phyloP scores from a whole-genome alignment of 2,329 filamentous ascomycete species.

The Monilinia vaccinii-corymbosi region DNA sequence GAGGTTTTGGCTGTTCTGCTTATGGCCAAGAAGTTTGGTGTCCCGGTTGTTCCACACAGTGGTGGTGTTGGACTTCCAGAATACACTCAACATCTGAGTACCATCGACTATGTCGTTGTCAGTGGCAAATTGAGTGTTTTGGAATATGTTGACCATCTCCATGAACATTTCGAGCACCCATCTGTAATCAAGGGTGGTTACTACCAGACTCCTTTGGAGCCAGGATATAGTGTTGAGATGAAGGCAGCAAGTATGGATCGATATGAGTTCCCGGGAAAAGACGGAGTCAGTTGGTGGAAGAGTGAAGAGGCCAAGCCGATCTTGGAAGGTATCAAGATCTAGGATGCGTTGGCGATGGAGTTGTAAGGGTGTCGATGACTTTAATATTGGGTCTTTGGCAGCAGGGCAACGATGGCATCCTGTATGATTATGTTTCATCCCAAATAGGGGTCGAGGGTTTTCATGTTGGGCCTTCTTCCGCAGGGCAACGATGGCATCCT shows the following conservation, averaged over 20 bases:
- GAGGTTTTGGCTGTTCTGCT: slow-evolving; percentile 85
- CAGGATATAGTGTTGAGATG: slow-evolving; percentile 93
- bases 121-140: slow-evolving; percentile 72
- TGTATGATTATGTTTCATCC: slow-evolving; percentile 15
- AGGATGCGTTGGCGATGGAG: slow-evolving; percentile 1
- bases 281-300: slow-evolving; percentile 76
- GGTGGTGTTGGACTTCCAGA: slow-evolving; percentile 86
- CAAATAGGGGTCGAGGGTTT: slow-evolving; percentile 24
- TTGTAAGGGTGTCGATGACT: slow-evolving; percentile 17
- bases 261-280: slow-evolving; percentile 63
- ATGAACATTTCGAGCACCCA: slow-evolving; percentile 86
- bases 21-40: slow-evolving; percentile 61
- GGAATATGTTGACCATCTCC: slow-evolving; percentile 88
- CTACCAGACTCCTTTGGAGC: slow-evolving; percentile 74
- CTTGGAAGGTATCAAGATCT: slow-evolving; percentile 29
- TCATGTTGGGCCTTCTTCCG: slow-evolving; percentile 26
- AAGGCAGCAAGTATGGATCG: slow-evolving; percentile 76
- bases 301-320: slow-evolving; percentile 42
- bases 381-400: slow-evolving; percentile 24
- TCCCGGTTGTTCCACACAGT: slow-evolving; percentile 82
- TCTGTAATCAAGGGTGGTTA: slow-evolving; percentile 74
- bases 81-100: slow-evolving; percentile 87
- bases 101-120: slow-evolving; percentile 86
- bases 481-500: slow-evolving; percentile 28
- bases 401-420: slow-evolving; percentile 28